A percentile compares a stretch with the other conserved stretches of the same genome.
These are phyloP conservation scores for Cicer cuneatum DNA, from an alignment of 306 rosid genomes.

Conservation along the genomic window DNA sequence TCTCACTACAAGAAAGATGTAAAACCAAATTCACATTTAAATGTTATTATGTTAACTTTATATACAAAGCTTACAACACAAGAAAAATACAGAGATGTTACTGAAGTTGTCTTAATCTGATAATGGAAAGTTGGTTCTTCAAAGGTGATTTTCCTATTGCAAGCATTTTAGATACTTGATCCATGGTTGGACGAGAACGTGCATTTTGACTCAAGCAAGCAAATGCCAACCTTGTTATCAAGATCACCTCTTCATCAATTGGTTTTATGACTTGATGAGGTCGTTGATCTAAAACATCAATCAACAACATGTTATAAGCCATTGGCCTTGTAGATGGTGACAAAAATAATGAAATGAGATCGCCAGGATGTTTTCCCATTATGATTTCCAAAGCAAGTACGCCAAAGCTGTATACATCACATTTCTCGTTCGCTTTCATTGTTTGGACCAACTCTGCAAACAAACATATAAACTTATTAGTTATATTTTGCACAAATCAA, in stretches of 20 bases:
- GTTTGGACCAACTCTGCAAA: slow-evolving; percentile 41
- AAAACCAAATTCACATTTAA: too few species aligned
- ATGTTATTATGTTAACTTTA: neutral
- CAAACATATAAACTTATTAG: neutral
- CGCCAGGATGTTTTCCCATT: slow-evolving; percentile 42
- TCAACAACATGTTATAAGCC: slow-evolving; percentile 12
- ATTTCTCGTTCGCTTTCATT: slow-evolving; percentile 34
- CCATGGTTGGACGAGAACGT: slow-evolving; percentile 41
- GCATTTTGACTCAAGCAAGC: slow-evolving; percentile 35
- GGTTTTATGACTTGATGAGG: slow-evolving; percentile 12
- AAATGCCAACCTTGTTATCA: slow-evolving; percentile 40
- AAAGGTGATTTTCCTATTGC: slow-evolving; percentile 26
- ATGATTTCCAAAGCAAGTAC: slow-evolving; percentile 41
- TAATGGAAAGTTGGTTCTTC: neutral
- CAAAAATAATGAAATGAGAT: slow-evolving; percentile 33
- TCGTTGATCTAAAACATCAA: slow-evolving; percentile 34
- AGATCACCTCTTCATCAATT: slow-evolving; percentile 12
- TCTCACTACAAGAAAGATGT: too few species aligned
- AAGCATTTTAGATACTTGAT: slow-evolving; percentile 34
- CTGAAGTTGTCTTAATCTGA: slow-evolving; percentile 40
- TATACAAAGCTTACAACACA: neutral
- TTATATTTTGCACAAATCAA: slow-evolving; percentile 11
- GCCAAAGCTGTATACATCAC: slow-evolving; percentile 45
- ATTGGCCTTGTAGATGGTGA: slow-evolving; percentile 30
- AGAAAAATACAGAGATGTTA: neutral